These are phyloP conservation scores for Metarhizium anisopliae DNA, from an alignment of 2,329 filamentous ascomycete genomes.

Conservation along the genomic window DNA sequence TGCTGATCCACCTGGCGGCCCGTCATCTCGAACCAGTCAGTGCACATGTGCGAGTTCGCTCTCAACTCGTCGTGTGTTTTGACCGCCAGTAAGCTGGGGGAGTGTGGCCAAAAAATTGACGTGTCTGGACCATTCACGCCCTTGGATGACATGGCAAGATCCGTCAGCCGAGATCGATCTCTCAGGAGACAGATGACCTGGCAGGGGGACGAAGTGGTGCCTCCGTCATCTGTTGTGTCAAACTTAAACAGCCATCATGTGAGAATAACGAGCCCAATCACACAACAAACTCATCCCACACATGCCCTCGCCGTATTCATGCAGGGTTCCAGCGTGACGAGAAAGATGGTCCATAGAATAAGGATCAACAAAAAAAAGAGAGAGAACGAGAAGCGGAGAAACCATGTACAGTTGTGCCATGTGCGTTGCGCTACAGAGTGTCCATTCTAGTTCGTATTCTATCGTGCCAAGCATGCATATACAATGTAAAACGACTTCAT, in stretches of 20 bases:
- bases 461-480: neutral
- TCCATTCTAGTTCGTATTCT: neutral
- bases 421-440: neutral
- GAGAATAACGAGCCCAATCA: no score
- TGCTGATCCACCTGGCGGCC: neutral
- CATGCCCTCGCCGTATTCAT: neutral
- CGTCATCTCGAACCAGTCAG: neutral
- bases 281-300: neutral
- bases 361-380: neutral
- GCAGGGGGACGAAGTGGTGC: no score
- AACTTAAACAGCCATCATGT: no score
- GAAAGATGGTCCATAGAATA: no score
- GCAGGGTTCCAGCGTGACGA: no score
- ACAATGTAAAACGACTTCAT: slow-evolving; percentile 22
- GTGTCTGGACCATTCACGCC: neutral
- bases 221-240: no score
- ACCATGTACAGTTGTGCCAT: neutral
- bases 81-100: no score
- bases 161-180: no score
- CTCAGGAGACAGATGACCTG: no score
- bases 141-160: neutral
- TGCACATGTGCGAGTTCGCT: no score
- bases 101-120: no score
- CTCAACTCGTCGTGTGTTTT: no score
- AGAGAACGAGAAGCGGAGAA: neutral